Conservation (phyloP, 352 stramenopile genomes). For the Globisporangium okanoganense region DNA sequence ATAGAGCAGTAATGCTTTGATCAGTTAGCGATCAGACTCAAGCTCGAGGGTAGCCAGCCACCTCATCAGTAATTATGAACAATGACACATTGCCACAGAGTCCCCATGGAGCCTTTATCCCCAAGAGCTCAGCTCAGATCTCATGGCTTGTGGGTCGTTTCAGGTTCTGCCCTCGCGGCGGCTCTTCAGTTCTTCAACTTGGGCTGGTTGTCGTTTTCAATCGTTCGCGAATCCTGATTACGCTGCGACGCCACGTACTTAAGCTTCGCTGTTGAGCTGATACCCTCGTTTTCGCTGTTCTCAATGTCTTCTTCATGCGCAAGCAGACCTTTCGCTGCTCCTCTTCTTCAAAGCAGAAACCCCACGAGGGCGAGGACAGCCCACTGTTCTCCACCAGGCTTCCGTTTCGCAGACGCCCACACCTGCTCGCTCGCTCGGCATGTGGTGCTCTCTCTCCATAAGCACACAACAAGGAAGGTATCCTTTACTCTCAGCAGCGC, state of each 20-base stretch:
- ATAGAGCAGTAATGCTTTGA: neutral
- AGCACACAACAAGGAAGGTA: neutral
- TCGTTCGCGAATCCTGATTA: neutral
- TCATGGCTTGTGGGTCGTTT: neutral
- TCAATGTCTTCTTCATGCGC: no score
- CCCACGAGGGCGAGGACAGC: neutral
- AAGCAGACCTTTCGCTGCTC: neutral
- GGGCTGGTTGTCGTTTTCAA: neutral
- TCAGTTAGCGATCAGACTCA: neutral
- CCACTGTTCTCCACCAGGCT: neutral
- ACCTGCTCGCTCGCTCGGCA: neutral
- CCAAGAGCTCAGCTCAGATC: no score
- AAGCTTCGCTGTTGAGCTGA: no score
- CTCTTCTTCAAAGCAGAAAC: neutral
- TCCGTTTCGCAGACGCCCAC: neutral
- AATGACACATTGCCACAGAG: neutral
- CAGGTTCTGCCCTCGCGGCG: neutral
- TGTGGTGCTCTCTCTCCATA: neutral
- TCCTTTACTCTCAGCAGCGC: neutral
- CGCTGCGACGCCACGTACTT: neutral
- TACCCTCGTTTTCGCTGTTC: neutral
- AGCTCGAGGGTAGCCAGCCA: neutral
- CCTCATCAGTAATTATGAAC: neutral
- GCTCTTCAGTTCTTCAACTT: conserved; percentile 1
- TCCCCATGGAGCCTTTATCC: neutral